Conservation (phyloP, 1,284 basidiomycete species). For the Irpex rosettiformis region DNA sequence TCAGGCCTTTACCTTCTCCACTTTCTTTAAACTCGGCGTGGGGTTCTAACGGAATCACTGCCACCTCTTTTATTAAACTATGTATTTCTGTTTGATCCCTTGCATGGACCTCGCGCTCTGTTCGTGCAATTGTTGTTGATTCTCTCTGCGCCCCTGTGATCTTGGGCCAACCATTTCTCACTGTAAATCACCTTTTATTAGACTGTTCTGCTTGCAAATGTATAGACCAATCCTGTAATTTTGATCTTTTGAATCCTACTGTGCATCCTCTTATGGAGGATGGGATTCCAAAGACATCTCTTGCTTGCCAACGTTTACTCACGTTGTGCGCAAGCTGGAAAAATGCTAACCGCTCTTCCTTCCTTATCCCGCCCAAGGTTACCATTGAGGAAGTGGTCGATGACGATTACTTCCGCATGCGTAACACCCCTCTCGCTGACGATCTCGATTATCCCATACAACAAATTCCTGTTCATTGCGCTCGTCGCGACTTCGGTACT, state of each 20-base stretch:
- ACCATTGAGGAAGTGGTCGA: no score
- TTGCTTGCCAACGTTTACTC: no score
- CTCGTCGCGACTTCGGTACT: no score
- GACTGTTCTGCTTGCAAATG: neutral
- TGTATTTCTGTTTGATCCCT: neutral
- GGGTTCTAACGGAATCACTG: neutral
- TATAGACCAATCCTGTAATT: neutral
- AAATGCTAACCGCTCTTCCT: no score
- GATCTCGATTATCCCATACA: no score
- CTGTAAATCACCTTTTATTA: slow-evolving; percentile 10
- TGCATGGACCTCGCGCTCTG: slow-evolving; percentile 10
- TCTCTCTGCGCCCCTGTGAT: slow-evolving; percentile 16
- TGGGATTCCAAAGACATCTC: no score
- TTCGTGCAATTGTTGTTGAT: slow-evolving; percentile 13
- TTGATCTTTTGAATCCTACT: slow-evolving; percentile 1
- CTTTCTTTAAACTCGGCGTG: slow-evolving; percentile 1
- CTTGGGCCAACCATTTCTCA: slow-evolving; percentile 13
- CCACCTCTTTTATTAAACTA: slow-evolving; percentile 15
- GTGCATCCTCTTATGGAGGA: neutral
- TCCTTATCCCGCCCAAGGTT: no score
- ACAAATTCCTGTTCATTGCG: no score
- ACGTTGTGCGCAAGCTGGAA: no score
- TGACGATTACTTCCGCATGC: no score
- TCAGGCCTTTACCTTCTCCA: neutral
- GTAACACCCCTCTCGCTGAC: no score